Evolutionary conservation across 768 basidiomycete species (phyloP), one percentile per base, ranked within the genome.

Genomic region (Leccinellum albellum): DNA sequence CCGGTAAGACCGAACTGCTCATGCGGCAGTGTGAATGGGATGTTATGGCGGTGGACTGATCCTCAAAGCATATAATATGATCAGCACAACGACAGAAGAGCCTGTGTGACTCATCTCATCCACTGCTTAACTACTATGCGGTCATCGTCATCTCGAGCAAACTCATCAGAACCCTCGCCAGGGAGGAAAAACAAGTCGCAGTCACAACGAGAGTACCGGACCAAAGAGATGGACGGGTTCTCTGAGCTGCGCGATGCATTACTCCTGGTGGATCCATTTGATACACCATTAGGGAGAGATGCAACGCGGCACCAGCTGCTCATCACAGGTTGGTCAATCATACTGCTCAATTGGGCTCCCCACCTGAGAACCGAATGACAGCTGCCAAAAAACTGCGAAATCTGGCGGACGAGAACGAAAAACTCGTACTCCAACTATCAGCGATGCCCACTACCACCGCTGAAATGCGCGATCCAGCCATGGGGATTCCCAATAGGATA

Each of bases 301-400:
- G 64, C 65, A 51, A 71, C 71, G n/a, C 61, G 71, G 21, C 66
- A 72, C 28, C 64, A 72, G 28, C 57, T 70, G 3, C 65, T 70
- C 21, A 21, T 61, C 21, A 62, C 65, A 48, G 69, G 69, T 69
- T 26, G 50, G 66, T 31, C 10, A 28, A 45, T 21, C 13, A 48
- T 13, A 6, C 17, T 24, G 6, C 5, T 10, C 6, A 2, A 12
- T 55, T 0, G 32, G 35, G 6, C 50, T 1, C 24, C 13, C 33
- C 17, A 20, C 13, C 55, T 66, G 37, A 66, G 8, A 26, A 33
- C 54, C n/a, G 4, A 10, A 20, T n/a, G 23, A 60, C 40, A 51
- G 76, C 82, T 47, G 80, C 81, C 1, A 82, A 78, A 76, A 79
- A 83, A 68, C 77, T 81, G 78, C 57, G 64, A 50, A 53, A 60